A percentile compares a stretch with the other conserved stretches of the same genome.
phyloP scores from a whole-genome alignment of 1,284 basidiomycete species.

The Thelephora terrestris region DNA sequence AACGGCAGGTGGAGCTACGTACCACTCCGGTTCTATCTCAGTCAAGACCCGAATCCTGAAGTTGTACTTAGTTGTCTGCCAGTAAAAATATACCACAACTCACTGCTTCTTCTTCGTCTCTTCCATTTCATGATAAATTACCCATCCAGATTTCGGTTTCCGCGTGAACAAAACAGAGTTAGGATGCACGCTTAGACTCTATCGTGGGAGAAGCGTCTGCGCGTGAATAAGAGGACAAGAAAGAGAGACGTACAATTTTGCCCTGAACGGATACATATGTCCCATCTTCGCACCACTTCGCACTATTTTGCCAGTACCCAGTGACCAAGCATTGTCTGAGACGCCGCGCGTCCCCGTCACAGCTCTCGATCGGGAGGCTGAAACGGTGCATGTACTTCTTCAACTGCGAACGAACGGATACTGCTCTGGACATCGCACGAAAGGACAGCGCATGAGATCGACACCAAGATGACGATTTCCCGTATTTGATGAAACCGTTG shows the following conservation, averaged over 20 bases:
- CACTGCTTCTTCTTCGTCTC: constrained; percentile 90
- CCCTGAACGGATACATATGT: constrained; percentile 81
- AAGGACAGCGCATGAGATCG: constrained; percentile 88
- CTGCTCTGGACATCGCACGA: constrained; percentile 83
- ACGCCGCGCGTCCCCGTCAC: constrained; percentile 73
- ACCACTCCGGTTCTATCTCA: constrained; percentile 56
- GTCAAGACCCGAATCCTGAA: constrained; percentile 43
- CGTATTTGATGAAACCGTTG: constrained; percentile 83
- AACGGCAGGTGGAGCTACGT: constrained; percentile 5
- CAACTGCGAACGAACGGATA: constrained; percentile 87
- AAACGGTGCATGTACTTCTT: constrained; percentile 90
- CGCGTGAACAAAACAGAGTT: constrained; percentile 92
- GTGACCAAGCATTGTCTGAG: constrained; percentile 80
- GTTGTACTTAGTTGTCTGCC: constrained; percentile 6
- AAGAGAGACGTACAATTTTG: constrained; percentile 48
- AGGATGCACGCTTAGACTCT: constrained; percentile 87
- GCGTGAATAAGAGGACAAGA: constrained; percentile 1
- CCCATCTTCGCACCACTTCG: constrained; percentile 81
- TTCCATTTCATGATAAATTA: constrained; percentile 91
- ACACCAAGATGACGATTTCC: constrained; percentile 83
- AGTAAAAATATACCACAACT: constrained; percentile 16
- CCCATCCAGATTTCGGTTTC: constrained; percentile 84
- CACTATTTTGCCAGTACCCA: constrained; percentile 93
- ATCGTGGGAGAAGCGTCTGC: constrained; percentile 3
- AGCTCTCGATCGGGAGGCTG: constrained; percentile 66